These are phyloP conservation scores for Solanum sejunctum DNA, from an alignment of 257 asterid species.

Conservation along the genomic window DNA sequence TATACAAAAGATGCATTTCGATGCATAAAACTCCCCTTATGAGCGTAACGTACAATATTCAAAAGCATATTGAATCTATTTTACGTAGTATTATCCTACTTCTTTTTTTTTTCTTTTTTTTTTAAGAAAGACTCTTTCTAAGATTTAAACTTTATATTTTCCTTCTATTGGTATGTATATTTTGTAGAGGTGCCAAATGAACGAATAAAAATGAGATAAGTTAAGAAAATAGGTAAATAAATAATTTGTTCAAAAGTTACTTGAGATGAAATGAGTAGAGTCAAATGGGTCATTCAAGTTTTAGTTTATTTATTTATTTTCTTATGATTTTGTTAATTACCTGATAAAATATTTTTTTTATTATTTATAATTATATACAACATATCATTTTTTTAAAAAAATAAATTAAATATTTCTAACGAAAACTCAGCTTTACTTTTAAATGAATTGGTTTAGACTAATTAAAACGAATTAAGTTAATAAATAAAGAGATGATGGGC, in stretches of 20 bases:
- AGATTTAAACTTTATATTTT: neutral
- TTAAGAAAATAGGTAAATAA: neutral
- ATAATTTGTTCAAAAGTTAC: neutral
- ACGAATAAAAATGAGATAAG: neutral
- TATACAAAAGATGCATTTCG: neutral
- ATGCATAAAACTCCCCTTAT: neutral
- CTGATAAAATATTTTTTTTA: neutral
- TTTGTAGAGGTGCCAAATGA: neutral
- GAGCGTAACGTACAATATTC: neutral
- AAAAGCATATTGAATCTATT: neutral
- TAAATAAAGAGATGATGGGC: rapidly evolving
- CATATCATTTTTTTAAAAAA: too few species aligned
- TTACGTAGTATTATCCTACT: neutral
- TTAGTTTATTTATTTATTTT: too few species aligned
- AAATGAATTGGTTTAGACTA: too few species aligned
- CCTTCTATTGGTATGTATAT: neutral
- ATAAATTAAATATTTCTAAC: too few species aligned
- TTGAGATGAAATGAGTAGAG: neutral
- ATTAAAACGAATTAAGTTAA: too few species aligned
- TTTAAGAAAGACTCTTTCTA: neutral
- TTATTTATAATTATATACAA: too few species aligned
- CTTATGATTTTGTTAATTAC: too few species aligned
- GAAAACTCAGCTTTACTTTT: too few species aligned
- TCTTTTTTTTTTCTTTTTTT: neutral
- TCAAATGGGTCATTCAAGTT: neutral